Conservation (phyloP, 768 basidiomycete genomes). For the Agaricus bisporus region DNA sequence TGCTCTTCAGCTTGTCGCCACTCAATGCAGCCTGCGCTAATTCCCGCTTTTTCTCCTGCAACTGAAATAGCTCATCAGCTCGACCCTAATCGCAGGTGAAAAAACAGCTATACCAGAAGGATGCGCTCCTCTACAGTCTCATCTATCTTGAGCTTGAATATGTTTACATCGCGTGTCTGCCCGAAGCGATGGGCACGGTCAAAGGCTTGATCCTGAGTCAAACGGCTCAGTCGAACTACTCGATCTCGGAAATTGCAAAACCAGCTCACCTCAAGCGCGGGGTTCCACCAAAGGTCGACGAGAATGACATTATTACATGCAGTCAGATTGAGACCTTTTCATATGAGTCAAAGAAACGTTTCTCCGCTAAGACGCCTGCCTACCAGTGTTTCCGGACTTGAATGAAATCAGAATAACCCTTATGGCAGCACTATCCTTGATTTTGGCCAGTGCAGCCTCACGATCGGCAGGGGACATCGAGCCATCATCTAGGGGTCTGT, state of each 20-base stretch:
- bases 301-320: slow-evolving; percentile 93
- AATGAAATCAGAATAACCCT: slow-evolving; percentile 91
- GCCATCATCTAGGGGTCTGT: slow-evolving; percentile 69
- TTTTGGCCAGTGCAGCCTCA: slow-evolving; percentile 66
- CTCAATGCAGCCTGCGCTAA: slow-evolving; percentile 80
- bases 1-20: slow-evolving; percentile 82
- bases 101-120: slow-evolving; percentile 40
- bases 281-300: slow-evolving; percentile 95
- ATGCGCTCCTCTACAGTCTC: slow-evolving; percentile 88
- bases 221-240: not conserved
- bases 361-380: slow-evolving; percentile 19
- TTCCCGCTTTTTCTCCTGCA: slow-evolving; percentile 91
- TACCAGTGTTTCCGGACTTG: slow-evolving; percentile 93
- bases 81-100: not conserved
- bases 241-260: slow-evolving; percentile 11
- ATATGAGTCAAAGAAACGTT: slow-evolving; percentile 5
- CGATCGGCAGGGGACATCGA: slow-evolving; percentile 75
- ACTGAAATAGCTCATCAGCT: slow-evolving; percentile 27
- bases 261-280: slow-evolving; percentile 64
- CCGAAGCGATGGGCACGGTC: slow-evolving; percentile 89
- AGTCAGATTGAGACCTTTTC: slow-evolving; percentile 77
- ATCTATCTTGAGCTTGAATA: slow-evolving; percentile 84
- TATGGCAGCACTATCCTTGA: slow-evolving; percentile 51
- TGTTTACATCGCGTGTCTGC: slow-evolving; percentile 80
- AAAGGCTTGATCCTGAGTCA: slow-evolving; percentile 78